Evolutionary conservation across 2,329 filamentous ascomycete species (phyloP), one percentile per base, ranked within the genome.

Genomic region (Ceratocystis colombiana): DNA sequence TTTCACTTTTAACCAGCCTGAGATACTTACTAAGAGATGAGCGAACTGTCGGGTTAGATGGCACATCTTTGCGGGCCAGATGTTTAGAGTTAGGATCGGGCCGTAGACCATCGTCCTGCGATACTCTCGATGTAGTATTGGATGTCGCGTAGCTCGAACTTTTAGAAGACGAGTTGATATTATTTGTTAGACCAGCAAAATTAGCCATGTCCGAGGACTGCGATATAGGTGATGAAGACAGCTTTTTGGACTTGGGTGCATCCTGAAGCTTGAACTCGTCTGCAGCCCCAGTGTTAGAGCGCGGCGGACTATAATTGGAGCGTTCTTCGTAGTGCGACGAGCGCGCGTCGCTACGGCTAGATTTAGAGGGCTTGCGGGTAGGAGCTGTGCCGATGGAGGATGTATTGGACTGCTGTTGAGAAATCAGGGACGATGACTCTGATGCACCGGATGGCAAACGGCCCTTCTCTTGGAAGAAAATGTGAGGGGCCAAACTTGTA

Each of bases 381-480:
- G 78, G 76, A 62, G 30, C 48, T 22, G 46, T 28, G 28, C 37
- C 65, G 37, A 41, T 50, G 22, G 65, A 41, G 20, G 66, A 46
- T 25, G 30, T 63, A 37, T 65, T 65, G 5, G 64, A 63, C 61
- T 57, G 20, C 12, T 37, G 65, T 48, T 64, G 65, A 30, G 65
- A 64, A 33, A 45, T 15, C 10, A 62, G 45, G 15, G 64, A 46
- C 10, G 63, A 65, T n/a, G 66, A 59, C 37, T 68, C 67, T 20
- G 64, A 68, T 17, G 64, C 44, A 1, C 25, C 41, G 5, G 67
- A 68, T 3, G 80, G 76, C 68, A 84, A 81, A 57, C 88, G 83
- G 1, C 84, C 84, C 75, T 92, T 94, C 72, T 96, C 90, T 74
- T 96, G 90, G 73, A 91, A 95, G 25, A 90, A 88, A 71, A 96